Base-by-base conservation (phyloP, 441 rosid species). In the Arabidopsis hybrid region DNA sequence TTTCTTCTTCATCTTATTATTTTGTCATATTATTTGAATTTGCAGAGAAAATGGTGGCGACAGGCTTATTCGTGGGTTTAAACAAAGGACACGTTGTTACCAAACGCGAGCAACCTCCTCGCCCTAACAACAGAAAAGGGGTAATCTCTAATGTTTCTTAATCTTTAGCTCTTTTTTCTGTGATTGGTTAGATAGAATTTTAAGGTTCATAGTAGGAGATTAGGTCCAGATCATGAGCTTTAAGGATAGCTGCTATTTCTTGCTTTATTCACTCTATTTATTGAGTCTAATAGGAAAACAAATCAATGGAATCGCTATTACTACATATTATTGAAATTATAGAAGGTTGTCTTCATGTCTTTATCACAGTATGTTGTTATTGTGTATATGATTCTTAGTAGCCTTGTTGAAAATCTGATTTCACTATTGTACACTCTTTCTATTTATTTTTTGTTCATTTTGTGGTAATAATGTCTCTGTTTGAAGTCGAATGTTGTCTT, bases 31-130 rank as follows among this genome's bases (percentile, higher is more conserved):
- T 26, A 26, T 26, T 21, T 52, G 17, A 1, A 2, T 49, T 73
- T 47, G 42, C 13, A 14, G 13, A 42, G 55, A 57, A 46, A 59
- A 78, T 83, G 82, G 77, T 65, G 69, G 76, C 83, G 16, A 82
- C 71, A 5, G 87, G 87, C n/a, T 59, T 84, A 57, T 82, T 80
- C 66, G 87, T 84, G 8, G 85, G 87, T n/a, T 59, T 82, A 57
- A 84, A 84, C 85, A 84, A 80, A 63, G 85, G 85, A 1, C 87
- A 84, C 43, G 56, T 80, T 36, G 85, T 82, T 5, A 82, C 85
- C 29, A 84, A 76, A 73, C 73, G 65, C 6, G 84, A 84, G 18
- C 72, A 72, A n/a, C 77, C 82, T 56, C 80, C 80, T 36, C 77
- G 82, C 12, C 84, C 86, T 1, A 74, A 71, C 31, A 67, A 61